Evolutionary conservation across 176 grass and related monocot genomes (phyloP).

Genomic region (Oryza longistaminata): DNA sequence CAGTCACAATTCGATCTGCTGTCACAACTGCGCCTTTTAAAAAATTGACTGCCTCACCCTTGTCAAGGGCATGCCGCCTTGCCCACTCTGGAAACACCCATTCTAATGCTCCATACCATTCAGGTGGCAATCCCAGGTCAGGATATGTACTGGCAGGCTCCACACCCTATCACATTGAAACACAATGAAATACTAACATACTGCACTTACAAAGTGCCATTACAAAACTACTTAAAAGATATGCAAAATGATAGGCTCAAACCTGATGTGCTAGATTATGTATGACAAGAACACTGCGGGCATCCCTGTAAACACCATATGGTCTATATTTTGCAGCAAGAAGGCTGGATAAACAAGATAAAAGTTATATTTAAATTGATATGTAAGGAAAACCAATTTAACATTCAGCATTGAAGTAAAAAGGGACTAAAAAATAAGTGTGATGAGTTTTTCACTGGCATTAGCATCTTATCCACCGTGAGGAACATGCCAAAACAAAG

Average conservation of each 20-base stretch:
- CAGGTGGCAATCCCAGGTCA: slow-evolving; percentile 71
- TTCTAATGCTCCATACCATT: slow-evolving; percentile 97
- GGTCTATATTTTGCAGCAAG: slow-evolving; percentile 92
- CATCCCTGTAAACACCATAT: slow-evolving; percentile 90
- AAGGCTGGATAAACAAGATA: slow-evolving; percentile 50
- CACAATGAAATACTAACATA: slow-evolving; percentile 10
- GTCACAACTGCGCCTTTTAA: slow-evolving; percentile 95
- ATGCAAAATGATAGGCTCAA: slow-evolving; percentile 25
- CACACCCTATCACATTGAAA: slow-evolving; percentile 63
- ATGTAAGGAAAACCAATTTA: slow-evolving; percentile 28
- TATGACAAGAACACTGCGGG: slow-evolving; percentile 86
- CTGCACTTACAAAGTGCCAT: slow-evolving; percentile 1
- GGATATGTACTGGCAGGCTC: slow-evolving; percentile 87
- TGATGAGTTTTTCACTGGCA: background rate
- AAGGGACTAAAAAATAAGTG: background rate
- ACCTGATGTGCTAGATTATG: slow-evolving; percentile 99
- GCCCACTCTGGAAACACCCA: slow-evolving; percentile 97
- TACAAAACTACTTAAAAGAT: background rate
- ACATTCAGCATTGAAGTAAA: background rate
- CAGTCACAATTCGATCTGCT: slow-evolving; percentile 85
- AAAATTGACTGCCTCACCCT: slow-evolving; percentile 92
- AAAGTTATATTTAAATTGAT: slow-evolving; percentile 27
- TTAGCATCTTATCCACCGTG: slow-evolving; percentile 13
- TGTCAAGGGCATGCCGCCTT: slow-evolving; percentile 89
- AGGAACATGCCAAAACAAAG: background rate